Evolutionary conservation across 257 asterid genomes (phyloP).

Genomic region (Apocynum venetum): DNA sequence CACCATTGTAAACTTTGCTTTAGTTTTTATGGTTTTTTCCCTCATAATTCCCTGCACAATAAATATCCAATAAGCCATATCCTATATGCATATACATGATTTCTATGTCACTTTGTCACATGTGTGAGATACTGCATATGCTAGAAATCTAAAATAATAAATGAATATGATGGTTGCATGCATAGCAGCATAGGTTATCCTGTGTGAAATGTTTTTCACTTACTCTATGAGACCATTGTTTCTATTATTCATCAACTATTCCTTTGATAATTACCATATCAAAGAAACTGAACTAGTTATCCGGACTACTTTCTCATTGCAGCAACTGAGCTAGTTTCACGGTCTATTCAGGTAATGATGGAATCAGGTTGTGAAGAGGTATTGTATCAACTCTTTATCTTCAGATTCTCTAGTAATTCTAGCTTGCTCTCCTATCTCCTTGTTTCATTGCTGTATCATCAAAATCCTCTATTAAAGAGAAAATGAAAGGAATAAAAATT

Average conservation of each 20-base stretch:
- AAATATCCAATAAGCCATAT: not conserved
- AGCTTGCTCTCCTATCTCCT: not conserved
- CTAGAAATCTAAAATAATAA: not conserved
- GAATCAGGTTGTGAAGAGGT: constrained; percentile 97
- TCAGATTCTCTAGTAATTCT: not conserved
- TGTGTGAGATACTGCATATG: not conserved
- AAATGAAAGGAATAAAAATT: not conserved
- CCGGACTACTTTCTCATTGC: constrained; percentile 20
- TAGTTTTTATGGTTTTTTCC: not conserved
- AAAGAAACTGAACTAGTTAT: not conserved
- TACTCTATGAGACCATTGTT: not conserved
- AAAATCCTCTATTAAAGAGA: not conserved
- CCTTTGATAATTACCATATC: not conserved
- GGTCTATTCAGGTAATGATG: constrained; percentile 81
- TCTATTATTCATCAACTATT: not conserved
- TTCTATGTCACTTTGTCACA: not conserved
- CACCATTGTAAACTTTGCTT: not conserved
- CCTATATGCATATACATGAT: not conserved
- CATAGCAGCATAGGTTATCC: not conserved
- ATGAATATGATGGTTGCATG: not conserved
- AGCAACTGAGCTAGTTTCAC: constrained; percentile 83
- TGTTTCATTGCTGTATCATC: not conserved
- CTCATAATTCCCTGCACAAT: not conserved
- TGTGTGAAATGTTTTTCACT: not conserved
- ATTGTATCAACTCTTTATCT: constrained; percentile 10